These are phyloP conservation scores for Phytophthora kernoviae DNA, from an alignment of 352 stramenopile genomes.

Conservation along the genomic window DNA sequence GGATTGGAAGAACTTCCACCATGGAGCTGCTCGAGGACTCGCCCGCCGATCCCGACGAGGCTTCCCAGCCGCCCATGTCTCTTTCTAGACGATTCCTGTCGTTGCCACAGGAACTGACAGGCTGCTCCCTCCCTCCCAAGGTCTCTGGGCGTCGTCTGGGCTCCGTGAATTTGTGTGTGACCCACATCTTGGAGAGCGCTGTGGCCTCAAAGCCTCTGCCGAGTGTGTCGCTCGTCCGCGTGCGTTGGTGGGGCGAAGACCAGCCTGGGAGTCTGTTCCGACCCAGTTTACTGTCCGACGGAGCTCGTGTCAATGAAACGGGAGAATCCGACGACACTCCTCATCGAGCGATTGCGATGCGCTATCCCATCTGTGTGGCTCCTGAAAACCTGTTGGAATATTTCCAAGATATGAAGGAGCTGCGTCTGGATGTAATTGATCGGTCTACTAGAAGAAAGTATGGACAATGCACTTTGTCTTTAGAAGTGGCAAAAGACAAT, in stretches of 20 bases:
- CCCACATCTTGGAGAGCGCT: conserved; percentile 44
- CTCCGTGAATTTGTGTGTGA: conserved; percentile 41
- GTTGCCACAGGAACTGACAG: conserved; percentile 39
- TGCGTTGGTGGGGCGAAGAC: conserved; percentile 67
- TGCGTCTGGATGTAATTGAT: conserved; percentile 72
- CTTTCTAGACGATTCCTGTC: conserved; percentile 33
- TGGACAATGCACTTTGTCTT: conserved; percentile 35
- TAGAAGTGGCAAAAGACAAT: conserved; percentile 15
- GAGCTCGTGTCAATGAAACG: neutral
- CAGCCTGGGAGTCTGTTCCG: conserved; percentile 52
- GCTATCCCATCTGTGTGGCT: conserved; percentile 45
- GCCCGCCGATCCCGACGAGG: too few species aligned
- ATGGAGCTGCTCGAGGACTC: too few species aligned
- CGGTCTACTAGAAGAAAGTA: conserved; percentile 41
- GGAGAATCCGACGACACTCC: conserved; percentile 5
- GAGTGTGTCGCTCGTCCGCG: conserved; percentile 45
- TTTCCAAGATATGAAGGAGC: conserved; percentile 58
- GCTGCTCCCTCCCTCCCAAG: conserved; percentile 47
- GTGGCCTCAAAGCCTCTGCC: conserved; percentile 36
- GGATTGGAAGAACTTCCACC: too few species aligned
- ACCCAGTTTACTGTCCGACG: conserved; percentile 23
- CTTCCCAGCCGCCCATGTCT: conserved; percentile 19
- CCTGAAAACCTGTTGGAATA: conserved; percentile 53
- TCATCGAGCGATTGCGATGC: conserved; percentile 41
- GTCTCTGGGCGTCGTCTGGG: conserved; percentile 32